These are phyloP conservation scores for Colletotrichum sp. DNA, from an alignment of 2,329 filamentous ascomycete species.

Conservation along the genomic window DNA sequence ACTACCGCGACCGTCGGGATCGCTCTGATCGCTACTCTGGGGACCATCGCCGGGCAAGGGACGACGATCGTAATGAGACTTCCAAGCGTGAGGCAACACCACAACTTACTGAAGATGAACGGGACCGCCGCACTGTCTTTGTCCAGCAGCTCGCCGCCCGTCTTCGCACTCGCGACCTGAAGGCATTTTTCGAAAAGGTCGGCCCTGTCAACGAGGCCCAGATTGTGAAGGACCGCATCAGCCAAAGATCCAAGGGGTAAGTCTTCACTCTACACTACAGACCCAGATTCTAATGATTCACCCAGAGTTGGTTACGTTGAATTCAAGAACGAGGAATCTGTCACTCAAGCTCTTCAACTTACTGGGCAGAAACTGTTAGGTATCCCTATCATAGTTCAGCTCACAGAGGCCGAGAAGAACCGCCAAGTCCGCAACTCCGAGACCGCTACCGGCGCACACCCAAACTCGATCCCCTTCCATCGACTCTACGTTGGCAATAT, in stretches of 20 bases:
- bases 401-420: conserved; percentile 99
- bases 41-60: conserved; percentile 59
- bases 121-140: conserved; percentile 95
- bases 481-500: conserved; percentile 99
- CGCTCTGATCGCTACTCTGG: conserved; percentile 37
- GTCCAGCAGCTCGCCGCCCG: conserved; percentile 97
- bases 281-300: conserved; percentile 39
- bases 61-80: conserved; percentile 47
- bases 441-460: conserved; percentile 62
- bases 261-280: conserved; percentile 33
- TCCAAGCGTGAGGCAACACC: conserved; percentile 63
- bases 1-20: conserved; percentile 61
- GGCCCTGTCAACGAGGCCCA: conserved; percentile 96
- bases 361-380: conserved; percentile 98
- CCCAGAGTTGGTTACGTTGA: conserved; percentile 96
- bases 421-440: conserved; percentile 89
- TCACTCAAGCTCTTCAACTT: conserved; percentile 92
- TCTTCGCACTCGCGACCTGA: conserved; percentile 88
- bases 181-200: conserved; percentile 94
- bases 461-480: conserved; percentile 92
- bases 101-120: conserved; percentile 90
- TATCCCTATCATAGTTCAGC: conserved; percentile 97
- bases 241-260: conserved; percentile 96
- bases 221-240: conserved; percentile 97
- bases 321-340: conserved; percentile 95